phyloP scores from a whole-genome alignment of 2,329 filamentous ascomycete species.

The Erysiphe neolycopersici region DNA sequence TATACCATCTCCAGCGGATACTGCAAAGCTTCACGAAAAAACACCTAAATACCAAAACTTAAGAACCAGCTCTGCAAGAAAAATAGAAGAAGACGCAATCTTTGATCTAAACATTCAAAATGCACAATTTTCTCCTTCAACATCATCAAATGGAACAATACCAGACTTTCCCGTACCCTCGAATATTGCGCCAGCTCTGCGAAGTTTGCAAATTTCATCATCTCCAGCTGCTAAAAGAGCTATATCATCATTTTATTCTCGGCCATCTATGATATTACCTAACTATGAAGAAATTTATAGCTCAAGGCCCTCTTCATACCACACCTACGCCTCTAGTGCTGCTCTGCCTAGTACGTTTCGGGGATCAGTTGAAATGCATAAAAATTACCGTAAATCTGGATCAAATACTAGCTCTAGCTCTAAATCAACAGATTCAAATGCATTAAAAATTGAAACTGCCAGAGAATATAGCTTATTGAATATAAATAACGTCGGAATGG shows the following conservation, averaged over 20 bases:
- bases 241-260: conserved; percentile 37
- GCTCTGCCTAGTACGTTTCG: conserved; percentile 33
- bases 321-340: conserved; percentile 44
- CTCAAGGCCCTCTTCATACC: conserved; percentile 22
- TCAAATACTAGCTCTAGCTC: too few relatives aligned
- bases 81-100: conserved; percentile 5
- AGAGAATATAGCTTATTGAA: conserved; percentile 21
- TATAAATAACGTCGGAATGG: background rate
- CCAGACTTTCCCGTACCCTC: conserved; percentile 20
- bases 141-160: conserved; percentile 27
- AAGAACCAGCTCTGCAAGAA: conserved; percentile 13
- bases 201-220: conserved; percentile 21
- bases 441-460: conserved; percentile 21
- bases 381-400: too few relatives aligned
- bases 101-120: conserved; percentile 21
- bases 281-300: conserved; percentile 45
- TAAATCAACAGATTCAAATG: conserved; percentile 10
- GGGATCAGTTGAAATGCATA: too few relatives aligned
- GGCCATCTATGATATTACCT: conserved; percentile 40
- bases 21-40: conserved; percentile 26
- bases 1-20: conserved; percentile 31
- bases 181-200: conserved; percentile 9
- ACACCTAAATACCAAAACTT: conserved; percentile 25
- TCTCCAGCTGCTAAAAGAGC: conserved; percentile 33
- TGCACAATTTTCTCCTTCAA: conserved; percentile 13